phyloP scores from a whole-genome alignment of 805 yeast species.

The Myxozyma mucilagina region DNA sequence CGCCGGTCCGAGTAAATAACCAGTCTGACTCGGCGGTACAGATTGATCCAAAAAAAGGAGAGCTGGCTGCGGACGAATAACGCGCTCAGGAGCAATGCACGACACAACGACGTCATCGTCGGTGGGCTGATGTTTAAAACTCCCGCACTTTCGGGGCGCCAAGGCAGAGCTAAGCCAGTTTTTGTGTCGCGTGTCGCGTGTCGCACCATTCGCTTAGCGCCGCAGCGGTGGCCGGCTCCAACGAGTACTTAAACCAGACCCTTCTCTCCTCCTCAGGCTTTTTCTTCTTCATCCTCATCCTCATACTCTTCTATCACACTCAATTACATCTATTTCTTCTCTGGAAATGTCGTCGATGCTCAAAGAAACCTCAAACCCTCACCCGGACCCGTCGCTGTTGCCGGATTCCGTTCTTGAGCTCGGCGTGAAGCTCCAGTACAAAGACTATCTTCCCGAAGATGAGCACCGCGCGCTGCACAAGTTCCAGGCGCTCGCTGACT shows the following conservation, averaged over 20 bases:
- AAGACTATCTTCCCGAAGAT: constrained; percentile 20
- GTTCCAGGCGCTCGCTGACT: constrained; percentile 28
- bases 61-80: neutral
- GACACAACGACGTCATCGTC: neutral
- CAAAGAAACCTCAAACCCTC: constrained; percentile 22
- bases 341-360: neutral
- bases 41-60: too few relatives aligned
- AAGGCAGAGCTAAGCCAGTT: too few relatives aligned
- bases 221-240: neutral
- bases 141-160: neutral
- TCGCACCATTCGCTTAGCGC: constrained; percentile 3
- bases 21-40: neutral
- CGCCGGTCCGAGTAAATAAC: too few relatives aligned
- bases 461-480: constrained; percentile 26
- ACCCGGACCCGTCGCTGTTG: constrained; percentile 28
- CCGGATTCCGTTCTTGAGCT: constrained; percentile 28
- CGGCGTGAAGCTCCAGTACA: constrained; percentile 19
- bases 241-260: neutral
- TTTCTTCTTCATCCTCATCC: neutral
- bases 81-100: neutral
- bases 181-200: neutral
- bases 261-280: neutral
- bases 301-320: neutral
- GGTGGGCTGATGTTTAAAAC: constrained; percentile 15
- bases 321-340: constrained; percentile 1